Evolutionary conservation across 305 asterid genomes (phyloP).

Genomic region (Solanum chacoense): DNA sequence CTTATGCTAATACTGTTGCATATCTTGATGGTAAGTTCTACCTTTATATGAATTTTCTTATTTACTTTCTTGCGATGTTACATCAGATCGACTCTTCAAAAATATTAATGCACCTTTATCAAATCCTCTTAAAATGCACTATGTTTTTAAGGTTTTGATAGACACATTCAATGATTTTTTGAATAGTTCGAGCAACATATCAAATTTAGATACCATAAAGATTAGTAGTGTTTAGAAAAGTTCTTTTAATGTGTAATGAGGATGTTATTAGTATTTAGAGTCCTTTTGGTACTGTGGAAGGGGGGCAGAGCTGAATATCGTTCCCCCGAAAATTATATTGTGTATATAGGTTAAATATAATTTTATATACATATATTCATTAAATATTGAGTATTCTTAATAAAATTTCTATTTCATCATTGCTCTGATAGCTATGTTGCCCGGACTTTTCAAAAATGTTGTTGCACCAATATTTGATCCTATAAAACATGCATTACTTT

Average conservation of each 20-base stretch:
- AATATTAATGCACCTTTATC: background rate
- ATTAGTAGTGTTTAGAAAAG: background rate
- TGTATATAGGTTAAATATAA: background rate
- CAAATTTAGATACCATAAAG: background rate
- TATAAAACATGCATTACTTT: background rate
- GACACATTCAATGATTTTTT: background rate
- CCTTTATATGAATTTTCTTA: background rate
- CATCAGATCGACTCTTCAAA: background rate
- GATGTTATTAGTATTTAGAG: background rate
- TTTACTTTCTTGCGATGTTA: background rate
- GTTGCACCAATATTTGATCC: background rate
- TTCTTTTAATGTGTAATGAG: background rate
- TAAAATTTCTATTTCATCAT: background rate
- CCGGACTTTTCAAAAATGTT: background rate
- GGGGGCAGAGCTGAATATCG: background rate
- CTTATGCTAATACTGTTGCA: conserved; percentile 14
- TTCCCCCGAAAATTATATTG: background rate
- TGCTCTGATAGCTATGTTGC: background rate
- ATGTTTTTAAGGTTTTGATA: background rate
- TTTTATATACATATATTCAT: background rate
- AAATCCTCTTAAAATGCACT: background rate
- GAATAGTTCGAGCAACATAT: background rate
- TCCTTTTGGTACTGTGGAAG: background rate
- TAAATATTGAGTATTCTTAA: background rate
- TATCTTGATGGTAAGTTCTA: conserved; percentile 32